Conservation (phyloP, 495 filamentous ascomycete species). For the Penicillium diatomitis region DNA sequence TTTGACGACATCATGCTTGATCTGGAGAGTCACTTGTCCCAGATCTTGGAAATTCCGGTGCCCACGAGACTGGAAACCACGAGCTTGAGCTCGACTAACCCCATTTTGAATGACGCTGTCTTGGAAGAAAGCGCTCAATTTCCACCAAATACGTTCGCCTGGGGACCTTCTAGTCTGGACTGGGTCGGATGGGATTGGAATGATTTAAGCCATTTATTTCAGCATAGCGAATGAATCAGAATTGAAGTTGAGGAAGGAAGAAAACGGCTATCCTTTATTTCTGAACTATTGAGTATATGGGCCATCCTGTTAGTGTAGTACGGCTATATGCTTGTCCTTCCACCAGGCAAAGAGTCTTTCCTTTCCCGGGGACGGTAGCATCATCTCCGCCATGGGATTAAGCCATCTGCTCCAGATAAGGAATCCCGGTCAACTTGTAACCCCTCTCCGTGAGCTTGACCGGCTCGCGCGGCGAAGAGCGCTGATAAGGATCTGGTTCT, state of each 20-base stretch:
- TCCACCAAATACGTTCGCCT: background rate
- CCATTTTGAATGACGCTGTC: background rate
- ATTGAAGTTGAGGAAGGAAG: no score
- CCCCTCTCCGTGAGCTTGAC: constrained; percentile 15
- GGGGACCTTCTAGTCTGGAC: constrained; percentile 5
- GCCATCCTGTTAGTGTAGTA: no score
- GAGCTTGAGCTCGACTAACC: background rate
- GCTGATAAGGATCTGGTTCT: constrained; percentile 11
- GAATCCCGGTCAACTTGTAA: constrained; percentile 21
- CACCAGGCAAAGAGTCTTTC: no score
- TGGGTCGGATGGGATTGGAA: constrained; percentile 13
- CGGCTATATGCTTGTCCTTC: no score
- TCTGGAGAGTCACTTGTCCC: background rate
- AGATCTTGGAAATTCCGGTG: background rate
- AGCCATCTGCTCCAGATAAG: constrained; percentile 13
- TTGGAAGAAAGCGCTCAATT: background rate
- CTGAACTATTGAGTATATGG: no score
- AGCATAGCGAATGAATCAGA: constrained; percentile 3
- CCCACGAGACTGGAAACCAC: background rate
- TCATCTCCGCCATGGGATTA: background rate
- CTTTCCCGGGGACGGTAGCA: no score
- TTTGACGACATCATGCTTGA: constrained; percentile 3
- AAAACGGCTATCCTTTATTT: no score
- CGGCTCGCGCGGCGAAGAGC: constrained; percentile 5
- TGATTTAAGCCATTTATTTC: constrained; percentile 9